Evolutionary conservation across 768 basidiomycete species (phyloP).

Genomic region (Tylopilus subfusipes): DNA sequence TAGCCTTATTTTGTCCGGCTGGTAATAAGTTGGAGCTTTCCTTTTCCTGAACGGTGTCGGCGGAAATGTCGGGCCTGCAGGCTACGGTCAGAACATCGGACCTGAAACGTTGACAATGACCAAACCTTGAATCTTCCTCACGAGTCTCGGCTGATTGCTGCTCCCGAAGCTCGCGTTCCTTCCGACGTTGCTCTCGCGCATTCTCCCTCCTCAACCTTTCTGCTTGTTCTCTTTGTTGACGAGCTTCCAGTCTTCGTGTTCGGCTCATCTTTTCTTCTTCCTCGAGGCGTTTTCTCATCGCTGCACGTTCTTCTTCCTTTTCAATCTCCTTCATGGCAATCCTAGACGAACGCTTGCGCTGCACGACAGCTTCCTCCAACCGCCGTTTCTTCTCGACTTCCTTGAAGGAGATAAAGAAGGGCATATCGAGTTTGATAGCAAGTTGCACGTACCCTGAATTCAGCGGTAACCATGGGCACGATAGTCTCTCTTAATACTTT

Average conservation of each 20-base stretch:
- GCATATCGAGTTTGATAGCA: not conserved
- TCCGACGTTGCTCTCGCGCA: slow-evolving; percentile 51
- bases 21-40: not conserved
- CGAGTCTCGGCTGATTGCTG: slow-evolving; percentile 13
- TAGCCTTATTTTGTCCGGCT: slow-evolving; percentile 6
- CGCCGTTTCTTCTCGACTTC: slow-evolving; percentile 59
- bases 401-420: slow-evolving; percentile 34
- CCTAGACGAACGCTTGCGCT: slow-evolving; percentile 89
- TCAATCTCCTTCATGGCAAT: slow-evolving; percentile 79
- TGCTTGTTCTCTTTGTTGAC: slow-evolving; percentile 54
- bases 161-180: slow-evolving; percentile 34
- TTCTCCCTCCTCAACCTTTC: slow-evolving; percentile 53
- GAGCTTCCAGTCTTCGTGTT: slow-evolving; percentile 52
- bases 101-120: not conserved
- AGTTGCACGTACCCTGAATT: slow-evolving; percentile 49
- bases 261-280: slow-evolving; percentile 67
- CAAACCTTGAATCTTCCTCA: slow-evolving; percentile 16
- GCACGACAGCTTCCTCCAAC: slow-evolving; percentile 71
- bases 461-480: slow-evolving; percentile 66
- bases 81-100: slow-evolving; percentile 13
- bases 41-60: slow-evolving; percentile 2
- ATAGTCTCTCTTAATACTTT: slow-evolving; percentile 62
- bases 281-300: slow-evolving; percentile 58
- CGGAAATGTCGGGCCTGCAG: slow-evolving; percentile 10
- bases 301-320: slow-evolving; percentile 65